phyloP scores from a whole-genome alignment of 83 land plant species.

The Diphasiastrum complanatum region DNA sequence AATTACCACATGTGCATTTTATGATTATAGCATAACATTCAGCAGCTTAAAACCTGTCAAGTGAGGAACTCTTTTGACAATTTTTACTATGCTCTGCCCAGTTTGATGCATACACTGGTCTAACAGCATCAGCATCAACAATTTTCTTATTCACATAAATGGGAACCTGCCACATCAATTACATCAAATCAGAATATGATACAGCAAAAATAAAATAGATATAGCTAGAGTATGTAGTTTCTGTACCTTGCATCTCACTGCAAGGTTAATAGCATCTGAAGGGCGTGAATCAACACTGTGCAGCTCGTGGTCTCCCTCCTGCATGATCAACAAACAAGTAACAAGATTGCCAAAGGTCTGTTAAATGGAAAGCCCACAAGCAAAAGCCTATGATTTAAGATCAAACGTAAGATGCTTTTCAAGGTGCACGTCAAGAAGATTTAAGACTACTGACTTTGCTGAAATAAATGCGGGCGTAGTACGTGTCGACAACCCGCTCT shows the following conservation, averaged over 20 bases:
- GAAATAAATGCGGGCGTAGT: slow-evolving; percentile 19
- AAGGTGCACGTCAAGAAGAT: neutral
- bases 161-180: slow-evolving; percentile 8
- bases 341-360: neutral
- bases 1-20: too few species aligned
- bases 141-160: slow-evolving; percentile 20
- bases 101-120: slow-evolving; percentile 17
- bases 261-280: slow-evolving; percentile 22
- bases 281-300: slow-evolving; percentile 21
- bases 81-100: neutral
- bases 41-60: slow-evolving; percentile 9
- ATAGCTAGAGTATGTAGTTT: neutral
- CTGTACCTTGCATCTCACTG: slow-evolving; percentile 19
- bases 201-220: neutral
- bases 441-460: slow-evolving; percentile 6
- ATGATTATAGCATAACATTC: too few species aligned
- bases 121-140: slow-evolving; percentile 17
- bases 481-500: slow-evolving; percentile 20
- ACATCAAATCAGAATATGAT: neutral
- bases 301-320: slow-evolving; percentile 11
- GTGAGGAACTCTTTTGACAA: slow-evolving; percentile 1
- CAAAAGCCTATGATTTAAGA: neutral
- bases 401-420: neutral
- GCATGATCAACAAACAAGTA: neutral
- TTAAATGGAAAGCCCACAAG: neutral